Conservation (phyloP, 1,139 yeast species). For the Wickerhamiella infanticola region DNA sequence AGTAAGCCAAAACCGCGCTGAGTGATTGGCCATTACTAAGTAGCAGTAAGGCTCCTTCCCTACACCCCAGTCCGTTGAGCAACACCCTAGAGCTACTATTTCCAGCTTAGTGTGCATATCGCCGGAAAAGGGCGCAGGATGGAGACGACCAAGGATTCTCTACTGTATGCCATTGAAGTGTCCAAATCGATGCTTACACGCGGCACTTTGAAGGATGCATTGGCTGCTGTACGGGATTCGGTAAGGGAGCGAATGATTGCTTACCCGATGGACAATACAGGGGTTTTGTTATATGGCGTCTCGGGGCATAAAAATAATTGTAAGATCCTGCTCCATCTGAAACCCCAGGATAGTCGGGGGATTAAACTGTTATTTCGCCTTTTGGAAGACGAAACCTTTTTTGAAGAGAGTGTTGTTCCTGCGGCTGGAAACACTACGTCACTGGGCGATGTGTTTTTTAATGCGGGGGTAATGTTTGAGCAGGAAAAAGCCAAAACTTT, state of each 20-base stretch:
- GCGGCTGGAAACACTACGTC: constrained; percentile 8
- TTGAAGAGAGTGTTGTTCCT: constrained; percentile 9
- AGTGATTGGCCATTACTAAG: background rate
- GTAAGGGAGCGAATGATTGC: constrained; percentile 20
- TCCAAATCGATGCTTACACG: constrained; percentile 19
- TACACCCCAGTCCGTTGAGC: too few species aligned
- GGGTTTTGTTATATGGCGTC: constrained; percentile 23
- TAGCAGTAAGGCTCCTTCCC: background rate
- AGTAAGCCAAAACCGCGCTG: constrained; percentile 1
- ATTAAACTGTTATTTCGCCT: constrained; percentile 17
- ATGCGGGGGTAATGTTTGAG: constrained; percentile 18
- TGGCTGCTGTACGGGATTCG: constrained; percentile 20
- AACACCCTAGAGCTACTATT: too few species aligned
- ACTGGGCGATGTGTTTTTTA: constrained; percentile 18
- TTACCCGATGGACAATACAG: constrained; percentile 20
- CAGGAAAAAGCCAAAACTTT: constrained; percentile 7
- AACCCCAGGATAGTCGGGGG: constrained; percentile 20
- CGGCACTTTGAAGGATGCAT: constrained; percentile 14
- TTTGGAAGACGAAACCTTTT: constrained; percentile 14
- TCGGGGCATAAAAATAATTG: constrained; percentile 14
- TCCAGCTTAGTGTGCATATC: background rate
- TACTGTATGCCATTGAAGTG: constrained; percentile 25
- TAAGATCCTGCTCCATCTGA: constrained; percentile 18
- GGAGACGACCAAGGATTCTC: constrained; percentile 19
- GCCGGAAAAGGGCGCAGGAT: constrained; percentile 6